Evolutionary conservation across 2,329 filamentous ascomycete genomes (phyloP).

Genomic region (Cercospora sojina): DNA sequence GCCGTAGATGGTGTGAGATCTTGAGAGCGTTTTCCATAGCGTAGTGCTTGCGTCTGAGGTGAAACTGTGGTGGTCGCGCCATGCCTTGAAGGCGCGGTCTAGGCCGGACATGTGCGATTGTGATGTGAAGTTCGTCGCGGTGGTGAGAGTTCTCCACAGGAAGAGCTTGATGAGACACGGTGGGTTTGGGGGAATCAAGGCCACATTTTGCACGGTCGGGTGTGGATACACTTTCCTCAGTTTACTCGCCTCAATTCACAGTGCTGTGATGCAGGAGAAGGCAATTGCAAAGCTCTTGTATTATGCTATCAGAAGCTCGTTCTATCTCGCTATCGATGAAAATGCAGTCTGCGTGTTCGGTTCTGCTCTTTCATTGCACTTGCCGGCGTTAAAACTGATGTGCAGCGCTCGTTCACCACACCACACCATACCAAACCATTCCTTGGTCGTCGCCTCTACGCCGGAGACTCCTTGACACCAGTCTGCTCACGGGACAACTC

Average conservation of each 20-base stretch:
- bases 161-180: neutral
- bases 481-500: neutral
- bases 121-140: neutral
- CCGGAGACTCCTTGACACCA: neutral
- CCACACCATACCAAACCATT: no score
- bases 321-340: neutral
- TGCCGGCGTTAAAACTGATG: no score
- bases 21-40: constrained; percentile 25
- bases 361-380: neutral
- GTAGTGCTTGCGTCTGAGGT: neutral
- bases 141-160: neutral
- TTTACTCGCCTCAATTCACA: neutral
- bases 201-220: neutral
- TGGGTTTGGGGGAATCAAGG: neutral
- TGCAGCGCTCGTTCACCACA: neutral
- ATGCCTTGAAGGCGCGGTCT: constrained; percentile 23
- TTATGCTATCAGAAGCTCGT: neutral
- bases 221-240: neutral
- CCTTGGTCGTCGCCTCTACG: neutral
- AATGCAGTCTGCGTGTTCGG: neutral
- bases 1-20: constrained; percentile 56
- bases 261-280: neutral
- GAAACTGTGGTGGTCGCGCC: constrained; percentile 12
- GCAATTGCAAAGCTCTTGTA: neutral
- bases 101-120: constrained; percentile 9